phyloP scores from a whole-genome alignment of 2,329 filamentous ascomycete species.

The Pseudopyrenochaeta lycopersici region DNA sequence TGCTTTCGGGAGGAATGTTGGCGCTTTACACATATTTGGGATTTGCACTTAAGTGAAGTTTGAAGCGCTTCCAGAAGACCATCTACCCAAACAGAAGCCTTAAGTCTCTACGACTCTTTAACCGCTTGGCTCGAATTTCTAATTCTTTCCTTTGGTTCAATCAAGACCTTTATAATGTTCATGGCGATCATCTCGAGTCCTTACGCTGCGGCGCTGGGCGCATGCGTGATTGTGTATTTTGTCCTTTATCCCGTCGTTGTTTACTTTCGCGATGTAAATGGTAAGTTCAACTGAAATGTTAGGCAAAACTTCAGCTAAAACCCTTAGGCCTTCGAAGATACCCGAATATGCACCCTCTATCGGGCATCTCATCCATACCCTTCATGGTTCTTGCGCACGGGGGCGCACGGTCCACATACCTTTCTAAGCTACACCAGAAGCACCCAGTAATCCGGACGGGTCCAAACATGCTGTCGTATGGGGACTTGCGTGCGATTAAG shows the following conservation, averaged over 20 bases:
- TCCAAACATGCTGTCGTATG: constrained; percentile 44
- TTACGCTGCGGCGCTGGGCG: constrained; percentile 34
- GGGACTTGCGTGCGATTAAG: constrained; percentile 52
- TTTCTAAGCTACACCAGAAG: constrained; percentile 58
- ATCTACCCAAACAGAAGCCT: too few relatives aligned
- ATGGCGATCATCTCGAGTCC: constrained; percentile 22
- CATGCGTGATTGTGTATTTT: constrained; percentile 46
- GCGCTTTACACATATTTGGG: neutral
- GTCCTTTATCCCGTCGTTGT: constrained; percentile 52
- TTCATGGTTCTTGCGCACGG: constrained; percentile 58
- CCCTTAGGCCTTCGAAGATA: constrained; percentile 56
- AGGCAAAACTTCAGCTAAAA: constrained; percentile 1
- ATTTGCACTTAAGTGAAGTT: constrained; percentile 19
- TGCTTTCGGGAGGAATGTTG: constrained; percentile 2
- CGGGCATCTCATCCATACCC: constrained; percentile 58
- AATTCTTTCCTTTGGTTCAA: neutral
- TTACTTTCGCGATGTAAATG: constrained; percentile 59
- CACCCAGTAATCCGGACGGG: constrained; percentile 53
- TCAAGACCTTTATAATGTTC: constrained; percentile 22
- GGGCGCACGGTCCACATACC: constrained; percentile 55
- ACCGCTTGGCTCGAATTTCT: neutral
- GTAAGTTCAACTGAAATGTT: constrained; percentile 13
- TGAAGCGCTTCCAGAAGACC: neutral
- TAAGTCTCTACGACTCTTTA: too few relatives aligned
- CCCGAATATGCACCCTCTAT: constrained; percentile 56